A percentile compares a stretch with the other conserved stretches of the same genome.
These are phyloP conservation scores for Herpetospermum pedunculosum DNA, from an alignment of 306 rosid genomes.

Conservation along the genomic window DNA sequence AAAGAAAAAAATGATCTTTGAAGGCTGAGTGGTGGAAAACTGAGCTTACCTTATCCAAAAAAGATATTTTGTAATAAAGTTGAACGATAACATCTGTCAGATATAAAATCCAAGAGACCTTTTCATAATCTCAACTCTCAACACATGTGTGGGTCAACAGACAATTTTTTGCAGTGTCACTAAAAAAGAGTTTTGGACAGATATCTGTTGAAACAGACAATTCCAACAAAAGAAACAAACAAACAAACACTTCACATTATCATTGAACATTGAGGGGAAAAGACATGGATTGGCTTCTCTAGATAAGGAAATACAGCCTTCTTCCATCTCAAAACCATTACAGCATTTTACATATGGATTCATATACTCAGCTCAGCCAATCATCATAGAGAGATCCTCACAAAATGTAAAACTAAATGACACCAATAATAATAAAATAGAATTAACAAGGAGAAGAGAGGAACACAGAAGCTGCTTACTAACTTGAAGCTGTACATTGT, in stretches of 20 bases:
- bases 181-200: background rate
- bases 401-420: background rate
- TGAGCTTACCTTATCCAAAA: background rate
- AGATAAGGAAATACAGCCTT: background rate
- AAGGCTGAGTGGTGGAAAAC: background rate
- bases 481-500: constrained; percentile 9
- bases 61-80: background rate
- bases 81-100: background rate
- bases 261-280: background rate
- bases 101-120: background rate
- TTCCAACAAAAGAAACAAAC: no score
- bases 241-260: background rate
- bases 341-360: background rate
- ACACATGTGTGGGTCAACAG: background rate
- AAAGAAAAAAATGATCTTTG: background rate
- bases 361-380: background rate
- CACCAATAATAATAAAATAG: background rate
- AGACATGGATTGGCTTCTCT: background rate
- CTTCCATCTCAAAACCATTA: background rate
- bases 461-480: background rate
- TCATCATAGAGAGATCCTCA: background rate
- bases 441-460: background rate
- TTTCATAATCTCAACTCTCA: background rate
- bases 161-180: background rate
- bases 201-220: background rate